Evolutionary conservation across 306 rosid species (phyloP).

Genomic region (Vigna hirtella): DNA sequence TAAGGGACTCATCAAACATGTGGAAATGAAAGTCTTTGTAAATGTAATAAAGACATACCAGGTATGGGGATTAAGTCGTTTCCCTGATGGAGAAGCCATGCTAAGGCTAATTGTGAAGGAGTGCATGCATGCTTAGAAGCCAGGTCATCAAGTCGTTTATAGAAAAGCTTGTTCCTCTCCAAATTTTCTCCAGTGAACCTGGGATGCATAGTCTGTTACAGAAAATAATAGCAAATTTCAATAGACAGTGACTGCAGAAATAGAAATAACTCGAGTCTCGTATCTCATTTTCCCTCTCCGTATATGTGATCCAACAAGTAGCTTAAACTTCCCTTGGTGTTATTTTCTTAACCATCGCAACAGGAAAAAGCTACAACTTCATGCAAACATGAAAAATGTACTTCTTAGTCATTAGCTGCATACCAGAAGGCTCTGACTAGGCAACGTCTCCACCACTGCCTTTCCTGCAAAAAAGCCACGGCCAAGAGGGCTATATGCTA

Average conservation of each 20-base stretch:
- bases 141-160: constrained; percentile 52
- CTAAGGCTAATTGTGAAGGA: constrained; percentile 73
- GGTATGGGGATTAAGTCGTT: constrained; percentile 74
- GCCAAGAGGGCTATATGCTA: constrained; percentile 78
- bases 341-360: constrained; percentile 8
- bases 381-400: constrained; percentile 19
- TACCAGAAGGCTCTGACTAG: constrained; percentile 67
- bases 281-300: not conserved
- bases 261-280: not conserved
- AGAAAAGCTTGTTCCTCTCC: constrained; percentile 69
- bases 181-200: constrained; percentile 70
- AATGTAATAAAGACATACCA: constrained; percentile 49
- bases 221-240: constrained; percentile 28
- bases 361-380: constrained; percentile 18
- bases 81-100: constrained; percentile 80
- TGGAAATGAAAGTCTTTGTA: constrained; percentile 10
- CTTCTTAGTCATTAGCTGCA: constrained; percentile 22
- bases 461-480: constrained; percentile 81
- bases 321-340: not conserved
- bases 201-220: constrained; percentile 61
- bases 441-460: constrained; percentile 63
- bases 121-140: constrained; percentile 63
- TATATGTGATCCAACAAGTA: constrained; percentile 1
- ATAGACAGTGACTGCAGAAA: constrained; percentile 3
- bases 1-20: constrained; percentile 9